Conservation (phyloP, 495 filamentous ascomycete genomes). For the Paragyromitra xinjiangensis region DNA sequence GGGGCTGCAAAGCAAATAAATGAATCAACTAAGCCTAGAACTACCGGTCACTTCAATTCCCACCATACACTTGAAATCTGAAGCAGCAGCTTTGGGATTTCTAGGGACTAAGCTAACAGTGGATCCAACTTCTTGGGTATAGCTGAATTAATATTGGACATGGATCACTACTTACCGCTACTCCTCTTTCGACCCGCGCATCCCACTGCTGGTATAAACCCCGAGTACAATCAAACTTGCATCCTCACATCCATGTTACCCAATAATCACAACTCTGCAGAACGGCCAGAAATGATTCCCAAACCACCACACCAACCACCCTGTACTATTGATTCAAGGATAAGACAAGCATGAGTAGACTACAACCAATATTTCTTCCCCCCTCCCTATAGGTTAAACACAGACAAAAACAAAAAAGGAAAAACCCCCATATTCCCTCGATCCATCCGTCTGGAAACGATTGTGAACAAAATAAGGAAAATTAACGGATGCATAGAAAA, state of each 20-base stretch:
- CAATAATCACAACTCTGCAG: neutral
- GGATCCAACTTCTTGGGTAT: neutral
- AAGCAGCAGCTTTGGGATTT: too few species aligned
- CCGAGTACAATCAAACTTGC: too few species aligned
- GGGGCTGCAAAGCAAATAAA: too few species aligned
- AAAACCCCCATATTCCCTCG: conserved; percentile 6
- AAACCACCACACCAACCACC: neutral
- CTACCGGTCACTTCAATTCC: too few species aligned
- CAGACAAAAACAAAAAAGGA: neutral
- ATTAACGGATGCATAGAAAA: conserved; percentile 25
- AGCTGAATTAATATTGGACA: neutral
- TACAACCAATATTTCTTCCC: neutral
- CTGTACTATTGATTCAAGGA: conserved; percentile 8
- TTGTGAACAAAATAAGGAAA: conserved; percentile 12
- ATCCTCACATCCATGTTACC: neutral
- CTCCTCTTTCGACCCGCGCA: too few species aligned
- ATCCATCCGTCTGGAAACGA: conserved; percentile 23
- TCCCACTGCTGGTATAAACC: too few species aligned
- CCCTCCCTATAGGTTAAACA: neutral
- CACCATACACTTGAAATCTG: too few species aligned
- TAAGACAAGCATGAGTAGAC: neutral
- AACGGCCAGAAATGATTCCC: neutral
- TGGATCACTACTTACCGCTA: neutral
- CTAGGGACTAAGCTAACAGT: too few species aligned
- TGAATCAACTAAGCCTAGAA: too few species aligned